Evolutionary conservation across 148 eudicot genomes (phyloP).

Genomic region (Drosera capensis): DNA sequence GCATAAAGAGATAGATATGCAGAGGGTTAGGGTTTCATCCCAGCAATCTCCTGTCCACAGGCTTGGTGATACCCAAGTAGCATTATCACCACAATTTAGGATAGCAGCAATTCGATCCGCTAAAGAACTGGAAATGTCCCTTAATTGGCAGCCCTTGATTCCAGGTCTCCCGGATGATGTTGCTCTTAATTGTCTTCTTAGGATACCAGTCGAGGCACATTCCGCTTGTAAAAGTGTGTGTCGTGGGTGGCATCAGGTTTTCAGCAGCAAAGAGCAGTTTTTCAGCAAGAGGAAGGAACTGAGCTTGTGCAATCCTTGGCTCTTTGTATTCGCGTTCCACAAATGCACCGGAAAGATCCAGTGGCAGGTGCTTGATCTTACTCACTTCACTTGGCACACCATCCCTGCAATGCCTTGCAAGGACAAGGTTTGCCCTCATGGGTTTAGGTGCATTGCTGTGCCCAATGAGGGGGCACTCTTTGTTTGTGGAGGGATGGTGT

Average conservation of each 20-base stretch:
- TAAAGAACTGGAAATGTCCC: conserved; percentile 35
- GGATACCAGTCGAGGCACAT: conserved; percentile 54
- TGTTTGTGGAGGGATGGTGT: conserved; percentile 74
- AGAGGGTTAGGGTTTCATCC: conserved; percentile 57
- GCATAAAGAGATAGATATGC: conserved; percentile 31
- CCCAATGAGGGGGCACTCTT: conserved; percentile 51
- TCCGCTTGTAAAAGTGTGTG: conserved; percentile 42
- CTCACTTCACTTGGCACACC: conserved; percentile 55
- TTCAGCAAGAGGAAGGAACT: conserved; percentile 56
- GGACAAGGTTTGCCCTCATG: conserved; percentile 66
- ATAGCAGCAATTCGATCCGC: conserved; percentile 31
- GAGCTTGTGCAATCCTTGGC: conserved; percentile 66
- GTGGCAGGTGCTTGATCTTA: conserved; percentile 72
- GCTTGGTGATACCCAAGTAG: conserved; percentile 58
- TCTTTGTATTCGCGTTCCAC: conserved; percentile 56
- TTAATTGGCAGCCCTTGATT: conserved; percentile 46
- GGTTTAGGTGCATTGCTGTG: conserved; percentile 58
- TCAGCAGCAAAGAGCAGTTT: conserved; percentile 52
- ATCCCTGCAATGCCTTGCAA: conserved; percentile 81
- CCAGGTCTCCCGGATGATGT: conserved; percentile 90
- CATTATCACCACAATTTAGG: conserved; percentile 75
- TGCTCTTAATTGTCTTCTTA: conserved; percentile 69
- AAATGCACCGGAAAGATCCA: conserved; percentile 71
- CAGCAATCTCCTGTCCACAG: conserved; percentile 56
- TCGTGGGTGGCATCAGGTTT: conserved; percentile 56